phyloP scores from a whole-genome alignment of 805 yeast species.

The Sungouiella thailandica region DNA sequence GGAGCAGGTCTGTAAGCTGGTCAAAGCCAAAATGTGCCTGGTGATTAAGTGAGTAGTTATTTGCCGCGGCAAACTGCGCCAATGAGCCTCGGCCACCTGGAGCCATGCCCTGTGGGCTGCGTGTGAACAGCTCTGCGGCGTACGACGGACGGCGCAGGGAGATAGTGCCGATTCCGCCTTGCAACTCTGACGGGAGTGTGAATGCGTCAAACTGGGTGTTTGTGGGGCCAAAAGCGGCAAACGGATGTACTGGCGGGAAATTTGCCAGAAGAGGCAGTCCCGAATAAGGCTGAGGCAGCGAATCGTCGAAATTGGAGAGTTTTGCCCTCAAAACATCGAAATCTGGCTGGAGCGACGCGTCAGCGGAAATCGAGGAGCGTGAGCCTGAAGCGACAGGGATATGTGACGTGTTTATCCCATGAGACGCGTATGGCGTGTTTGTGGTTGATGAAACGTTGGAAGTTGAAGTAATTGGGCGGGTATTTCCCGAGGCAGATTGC shows the following conservation, averaged over 20 bases:
- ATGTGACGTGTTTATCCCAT: too few species aligned
- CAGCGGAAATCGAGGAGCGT: too few species aligned
- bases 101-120: slow-evolving; percentile 12
- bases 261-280: slow-evolving; percentile 1
- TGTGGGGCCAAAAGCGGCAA: background rate
- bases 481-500: too few species aligned
- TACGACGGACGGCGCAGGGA: slow-evolving; percentile 70
- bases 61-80: slow-evolving; percentile 27
- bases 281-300: background rate
- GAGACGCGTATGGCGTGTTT: too few species aligned
- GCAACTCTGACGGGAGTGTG: slow-evolving; percentile 52
- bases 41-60: slow-evolving; percentile 19
- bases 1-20: slow-evolving; percentile 27
- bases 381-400: too few species aligned
- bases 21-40: slow-evolving; percentile 14
- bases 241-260: background rate
- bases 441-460: too few species aligned
- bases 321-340: background rate
- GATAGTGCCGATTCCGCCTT: slow-evolving; percentile 60
- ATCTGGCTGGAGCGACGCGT: too few species aligned
- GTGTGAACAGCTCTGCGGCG: slow-evolving; percentile 60
- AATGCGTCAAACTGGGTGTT: slow-evolving; percentile 25
- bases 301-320: background rate
- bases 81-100: slow-evolving; percentile 10
- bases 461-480: too few species aligned